phyloP scores from a whole-genome alignment of 2,329 filamentous ascomycete genomes.

The Trichoderma endophyticum region DNA sequence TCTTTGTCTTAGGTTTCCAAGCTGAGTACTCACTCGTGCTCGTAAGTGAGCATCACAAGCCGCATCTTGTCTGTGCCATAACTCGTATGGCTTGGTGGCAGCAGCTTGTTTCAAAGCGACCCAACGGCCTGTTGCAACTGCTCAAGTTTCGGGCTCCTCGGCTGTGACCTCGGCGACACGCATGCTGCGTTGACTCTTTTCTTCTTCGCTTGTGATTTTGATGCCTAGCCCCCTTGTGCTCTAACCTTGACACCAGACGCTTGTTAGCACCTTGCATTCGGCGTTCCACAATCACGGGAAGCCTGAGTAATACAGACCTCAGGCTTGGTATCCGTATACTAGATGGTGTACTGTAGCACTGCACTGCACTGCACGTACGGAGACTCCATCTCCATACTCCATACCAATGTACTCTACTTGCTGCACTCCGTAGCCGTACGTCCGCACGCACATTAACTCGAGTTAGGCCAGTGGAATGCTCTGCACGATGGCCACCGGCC shows the following conservation, averaged over 20 bases:
- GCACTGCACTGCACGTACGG: too few species aligned
- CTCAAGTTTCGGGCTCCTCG: constrained; percentile 1
- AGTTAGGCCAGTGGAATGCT: neutral
- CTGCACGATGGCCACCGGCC: neutral
- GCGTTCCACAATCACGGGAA: constrained; percentile 6
- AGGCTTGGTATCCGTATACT: neutral
- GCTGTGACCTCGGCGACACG: constrained; percentile 1
- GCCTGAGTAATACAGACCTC: neutral
- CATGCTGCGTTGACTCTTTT: neutral
- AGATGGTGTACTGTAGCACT: neutral
- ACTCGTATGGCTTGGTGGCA: neutral
- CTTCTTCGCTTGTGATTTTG: neutral
- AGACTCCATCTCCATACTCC: too few species aligned
- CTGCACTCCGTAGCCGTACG: neutral
- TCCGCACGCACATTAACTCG: neutral
- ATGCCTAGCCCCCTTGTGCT: neutral
- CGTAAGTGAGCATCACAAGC: neutral
- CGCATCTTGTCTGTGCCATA: neutral
- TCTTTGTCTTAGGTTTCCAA: neutral
- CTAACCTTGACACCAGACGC: neutral
- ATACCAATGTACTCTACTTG: neutral
- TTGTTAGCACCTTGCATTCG: neutral
- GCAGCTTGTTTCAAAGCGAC: neutral
- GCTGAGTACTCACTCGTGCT: neutral
- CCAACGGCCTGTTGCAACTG: neutral